phyloP scores from a whole-genome alignment of 192 early-diverging fungal species.

The Coemansia sp. region DNA sequence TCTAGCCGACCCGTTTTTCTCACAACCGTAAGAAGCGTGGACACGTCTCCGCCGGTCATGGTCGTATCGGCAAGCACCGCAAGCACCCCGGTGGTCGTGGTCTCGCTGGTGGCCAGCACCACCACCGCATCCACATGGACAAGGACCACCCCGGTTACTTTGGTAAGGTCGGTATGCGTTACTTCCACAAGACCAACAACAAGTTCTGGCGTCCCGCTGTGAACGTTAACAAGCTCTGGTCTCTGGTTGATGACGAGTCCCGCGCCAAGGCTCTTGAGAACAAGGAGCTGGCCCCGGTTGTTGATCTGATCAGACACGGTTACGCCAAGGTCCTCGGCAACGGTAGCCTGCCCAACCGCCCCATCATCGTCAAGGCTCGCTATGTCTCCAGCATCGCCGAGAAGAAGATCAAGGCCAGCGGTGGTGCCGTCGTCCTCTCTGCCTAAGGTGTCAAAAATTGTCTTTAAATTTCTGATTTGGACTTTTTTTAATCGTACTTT shows the following conservation, averaged over 20 bases:
- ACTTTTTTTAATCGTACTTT: slow-evolving; percentile 6
- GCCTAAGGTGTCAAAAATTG: slow-evolving; percentile 29
- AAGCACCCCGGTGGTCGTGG: slow-evolving; percentile 99
- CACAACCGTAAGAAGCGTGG: slow-evolving; percentile 87
- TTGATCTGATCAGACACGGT: slow-evolving; percentile 78
- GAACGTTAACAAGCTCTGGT: slow-evolving; percentile 95
- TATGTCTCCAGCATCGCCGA: slow-evolving; percentile 90
- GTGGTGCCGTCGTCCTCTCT: slow-evolving; percentile 68
- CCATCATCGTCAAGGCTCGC: slow-evolving; percentile 94
- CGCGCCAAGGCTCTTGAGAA: slow-evolving; percentile 75
- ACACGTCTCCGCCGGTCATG: slow-evolving; percentile 99
- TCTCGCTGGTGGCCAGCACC: slow-evolving; percentile 99
- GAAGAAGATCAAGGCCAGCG: slow-evolving; percentile 98
- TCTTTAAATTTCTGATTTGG: slow-evolving; percentile 7
- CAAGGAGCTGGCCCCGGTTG: slow-evolving; percentile 88
- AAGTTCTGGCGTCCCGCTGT: slow-evolving; percentile 77
- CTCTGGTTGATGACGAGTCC: slow-evolving; percentile 82
- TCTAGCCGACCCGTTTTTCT: slow-evolving; percentile 54
- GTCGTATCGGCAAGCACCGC: slow-evolving; percentile 99
- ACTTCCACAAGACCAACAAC: slow-evolving; percentile 96
- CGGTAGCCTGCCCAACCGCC: slow-evolving; percentile 81
- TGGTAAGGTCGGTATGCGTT: slow-evolving; percentile 99
- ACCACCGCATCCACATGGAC: slow-evolving; percentile 99
- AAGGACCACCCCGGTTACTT: slow-evolving; percentile 99
- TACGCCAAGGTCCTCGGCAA: slow-evolving; percentile 96